Conservation (phyloP, 108 stramenopile genomes). For the Skeletonema costatum region DNA sequence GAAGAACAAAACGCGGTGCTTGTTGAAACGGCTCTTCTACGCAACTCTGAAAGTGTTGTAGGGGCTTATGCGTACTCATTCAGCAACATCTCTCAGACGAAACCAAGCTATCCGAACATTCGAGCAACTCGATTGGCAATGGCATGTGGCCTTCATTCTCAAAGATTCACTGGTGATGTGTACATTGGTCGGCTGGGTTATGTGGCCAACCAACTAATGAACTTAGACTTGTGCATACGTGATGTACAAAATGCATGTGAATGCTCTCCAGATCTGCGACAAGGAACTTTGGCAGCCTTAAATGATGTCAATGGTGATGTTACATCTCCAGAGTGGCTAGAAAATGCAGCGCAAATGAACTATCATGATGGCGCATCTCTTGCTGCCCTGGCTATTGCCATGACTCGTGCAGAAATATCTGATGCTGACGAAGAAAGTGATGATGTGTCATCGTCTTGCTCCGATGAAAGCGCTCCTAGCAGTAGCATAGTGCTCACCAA, state of each 20-base stretch:
- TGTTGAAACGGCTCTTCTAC: slow-evolving; percentile 17
- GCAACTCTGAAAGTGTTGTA: neutral
- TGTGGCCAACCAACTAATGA: slow-evolving; percentile 11
- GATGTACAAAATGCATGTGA: slow-evolving; percentile 34
- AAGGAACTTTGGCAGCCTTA: slow-evolving; percentile 8
- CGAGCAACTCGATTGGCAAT: slow-evolving; percentile 83
- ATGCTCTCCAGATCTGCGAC: slow-evolving; percentile 66
- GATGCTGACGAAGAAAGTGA: slow-evolving; percentile 25
- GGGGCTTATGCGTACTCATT: slow-evolving; percentile 34
- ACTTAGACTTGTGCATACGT: slow-evolving; percentile 14
- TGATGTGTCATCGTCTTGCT: slow-evolving; percentile 24
- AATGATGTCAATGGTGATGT: neutral
- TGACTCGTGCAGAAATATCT: slow-evolving; percentile 37
- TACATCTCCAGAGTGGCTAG: slow-evolving; percentile 59
- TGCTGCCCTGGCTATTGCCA: slow-evolving; percentile 51
- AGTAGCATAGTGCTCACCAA: slow-evolving; percentile 35
- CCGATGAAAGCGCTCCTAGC: slow-evolving; percentile 1
- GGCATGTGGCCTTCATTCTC: slow-evolving; percentile 75
- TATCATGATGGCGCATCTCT: slow-evolving; percentile 74
- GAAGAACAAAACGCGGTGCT: neutral
- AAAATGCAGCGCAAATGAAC: slow-evolving; percentile 67
- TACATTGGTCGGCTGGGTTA: slow-evolving; percentile 54
- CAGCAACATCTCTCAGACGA: slow-evolving; percentile 1
- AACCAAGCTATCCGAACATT: slow-evolving; percentile 43
- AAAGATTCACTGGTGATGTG: slow-evolving; percentile 62